Base-by-base conservation (phyloP, 495 filamentous ascomycete species). In the Penicillium cinerascens region DNA sequence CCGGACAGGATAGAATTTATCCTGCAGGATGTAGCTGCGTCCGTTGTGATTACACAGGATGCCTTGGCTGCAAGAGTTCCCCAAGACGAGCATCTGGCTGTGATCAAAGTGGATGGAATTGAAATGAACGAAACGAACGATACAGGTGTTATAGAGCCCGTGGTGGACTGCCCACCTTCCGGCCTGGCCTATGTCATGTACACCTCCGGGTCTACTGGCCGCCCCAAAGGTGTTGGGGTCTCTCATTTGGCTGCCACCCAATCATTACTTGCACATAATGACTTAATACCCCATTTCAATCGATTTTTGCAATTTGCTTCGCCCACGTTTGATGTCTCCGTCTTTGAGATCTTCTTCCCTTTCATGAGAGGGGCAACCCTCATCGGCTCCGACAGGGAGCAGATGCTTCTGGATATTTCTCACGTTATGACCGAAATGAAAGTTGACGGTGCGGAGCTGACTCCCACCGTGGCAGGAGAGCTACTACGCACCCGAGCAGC, bases 321-420 rank as follows among this genome's bases (percentile, higher is more conserved):
- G 7, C 87, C 89, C 0, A 92, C 88, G 0, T 95, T 95, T 56
- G 90, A 95, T 60, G 89, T 95, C 4, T 92, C 87, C 0, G 82
- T 92, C 0, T 93, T 93, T 52, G 90, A 95, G 61, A 88, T 91
- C 6, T 95, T 93, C 72, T 95, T 92, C 60, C 83, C 90, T 1
- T 62, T 90, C 1, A 82, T 82, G 44, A 75, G 88, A 43, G 87
- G 87, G 1, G 71, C 69, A 22, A 91, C 88, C 0, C 75, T 95
- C 6, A 82, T 91, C 39, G 81, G 80, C 42, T 87, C 86, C 47
- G 72, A 78, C 18, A 80, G 89, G 18, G 66, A 69, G 17, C 63
- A 76, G 4, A 80, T 92, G 70, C 76, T 93, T 22, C 79, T 83
- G 45, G 85, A 93, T 62, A 76, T 95, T 17, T 81, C 82, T 3